Conservation (phyloP, 2,329 filamentous ascomycete genomes). For the Stachybotrys echinatus region DNA sequence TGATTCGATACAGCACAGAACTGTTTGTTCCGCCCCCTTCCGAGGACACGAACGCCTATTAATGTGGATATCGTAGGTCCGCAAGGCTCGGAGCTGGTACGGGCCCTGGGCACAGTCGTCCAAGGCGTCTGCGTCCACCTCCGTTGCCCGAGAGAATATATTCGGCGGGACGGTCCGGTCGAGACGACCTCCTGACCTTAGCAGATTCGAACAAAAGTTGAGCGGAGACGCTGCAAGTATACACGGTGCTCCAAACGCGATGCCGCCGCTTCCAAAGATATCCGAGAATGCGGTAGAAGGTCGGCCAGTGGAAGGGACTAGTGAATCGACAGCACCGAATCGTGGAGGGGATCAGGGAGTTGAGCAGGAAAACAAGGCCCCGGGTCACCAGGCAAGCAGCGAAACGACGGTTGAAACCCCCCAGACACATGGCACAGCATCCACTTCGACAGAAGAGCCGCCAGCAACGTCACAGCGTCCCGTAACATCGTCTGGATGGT, state of each 20-base stretch:
- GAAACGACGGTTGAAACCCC: neutral
- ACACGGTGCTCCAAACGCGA: constrained; percentile 16
- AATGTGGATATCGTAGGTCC: constrained; percentile 29
- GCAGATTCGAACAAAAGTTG: constrained; percentile 43
- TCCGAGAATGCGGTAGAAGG: constrained; percentile 15
- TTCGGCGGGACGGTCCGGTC: constrained; percentile 49
- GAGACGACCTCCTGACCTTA: constrained; percentile 40
- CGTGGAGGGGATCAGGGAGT: constrained; percentile 4
- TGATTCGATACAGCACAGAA: neutral
- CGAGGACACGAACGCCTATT: neutral
- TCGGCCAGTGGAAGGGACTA: neutral
- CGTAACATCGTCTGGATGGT: constrained; percentile 42
- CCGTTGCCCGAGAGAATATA: constrained; percentile 56
- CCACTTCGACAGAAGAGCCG: neutral
- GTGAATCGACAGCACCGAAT: constrained; percentile 4
- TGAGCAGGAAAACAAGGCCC: neutral
- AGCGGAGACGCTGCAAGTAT: constrained; percentile 24
- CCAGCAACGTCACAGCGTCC: constrained; percentile 10
- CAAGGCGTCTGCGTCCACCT: constrained; percentile 55
- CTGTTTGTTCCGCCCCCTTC: neutral
- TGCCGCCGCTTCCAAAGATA: constrained; percentile 16
- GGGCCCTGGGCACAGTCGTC: constrained; percentile 52
- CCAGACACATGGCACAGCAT: neutral
- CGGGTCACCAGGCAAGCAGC: neutral
- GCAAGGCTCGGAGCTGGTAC: constrained; percentile 56